Evolutionary conservation across 495 filamentous ascomycete species (phyloP), one percentile per base, ranked within the genome.

Genomic region (Oleoguttula mirabilis): DNA sequence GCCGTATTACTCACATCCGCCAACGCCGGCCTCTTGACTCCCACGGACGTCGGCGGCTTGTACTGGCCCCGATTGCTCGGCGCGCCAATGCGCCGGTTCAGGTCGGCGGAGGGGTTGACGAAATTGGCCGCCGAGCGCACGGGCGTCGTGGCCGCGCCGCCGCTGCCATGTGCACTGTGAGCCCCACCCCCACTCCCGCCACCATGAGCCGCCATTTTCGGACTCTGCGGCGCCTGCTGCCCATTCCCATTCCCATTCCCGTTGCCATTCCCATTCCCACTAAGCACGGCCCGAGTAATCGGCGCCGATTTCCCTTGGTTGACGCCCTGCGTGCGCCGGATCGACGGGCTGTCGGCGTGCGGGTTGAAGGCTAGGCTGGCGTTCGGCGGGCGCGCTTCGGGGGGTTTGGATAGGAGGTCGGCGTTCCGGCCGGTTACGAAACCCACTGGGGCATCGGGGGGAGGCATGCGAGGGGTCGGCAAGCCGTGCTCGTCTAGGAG

Each of bases 291-390:
- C 2, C 19, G 41, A 4, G 63, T 66, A 0, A 92, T 65, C 0
- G 83, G 79, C 25, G 76, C 73, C 21, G 75, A 81, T 40, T 75
- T 79, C 20, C 65, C 76, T 51, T 90, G 83, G 49, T 94, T 85
- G 34, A 95, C 70, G n/a, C 87, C 87, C 0, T 81, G 78, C 3
- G 88, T 94, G 54, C 88, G 86, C 22, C 83, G 78, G 45, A 94
- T 88, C 0, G 84, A 86, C 0, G 87, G 84, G 47, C 81, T 87
- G 50, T 93, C 85, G 3, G 76, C 69, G 41, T 79, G 74, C 2
- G 85, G 85, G 55, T 95, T 83, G 60, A 94, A 95, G 36, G 66
- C 65, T 3, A 73, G 71, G 6, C 69, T 70, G 3, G 67, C 61
- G 2, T 58, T 58, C 10, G 52, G 55, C 14, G 58, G 46, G 22